Conservation (phyloP, 768 basidiomycete species). For the Trametes punicea region DNA sequence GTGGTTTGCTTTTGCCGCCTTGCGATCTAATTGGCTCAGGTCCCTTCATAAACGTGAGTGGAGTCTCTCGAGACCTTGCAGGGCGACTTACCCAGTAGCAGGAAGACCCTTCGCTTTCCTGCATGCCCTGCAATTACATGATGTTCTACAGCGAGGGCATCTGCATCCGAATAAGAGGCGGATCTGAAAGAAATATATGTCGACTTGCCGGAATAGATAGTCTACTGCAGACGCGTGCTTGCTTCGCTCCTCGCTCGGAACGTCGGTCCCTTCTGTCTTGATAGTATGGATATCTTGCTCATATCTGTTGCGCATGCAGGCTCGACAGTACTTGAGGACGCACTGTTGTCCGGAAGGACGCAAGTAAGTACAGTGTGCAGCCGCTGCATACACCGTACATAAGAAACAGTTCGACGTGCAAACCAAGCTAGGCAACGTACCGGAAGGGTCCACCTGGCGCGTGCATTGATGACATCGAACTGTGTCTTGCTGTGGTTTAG, state of each 20-base stretch:
- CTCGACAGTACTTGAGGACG: constrained; percentile 55
- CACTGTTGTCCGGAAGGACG: constrained; percentile 41
- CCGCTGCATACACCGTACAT: constrained; percentile 24
- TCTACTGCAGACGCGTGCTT: constrained; percentile 31
- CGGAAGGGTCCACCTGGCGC: constrained; percentile 50
- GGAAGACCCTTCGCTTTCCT: constrained; percentile 60
- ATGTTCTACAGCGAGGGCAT: constrained; percentile 64
- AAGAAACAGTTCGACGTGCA: neutral
- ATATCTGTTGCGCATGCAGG: constrained; percentile 69
- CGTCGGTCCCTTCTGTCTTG: constrained; percentile 22
- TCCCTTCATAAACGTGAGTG: constrained; percentile 30
- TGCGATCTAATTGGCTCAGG: constrained; percentile 36
- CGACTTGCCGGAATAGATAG: constrained; percentile 54
- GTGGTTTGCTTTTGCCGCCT: constrained; percentile 30
- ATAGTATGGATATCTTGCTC: constrained; percentile 46
- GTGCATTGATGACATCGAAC: constrained; percentile 73
- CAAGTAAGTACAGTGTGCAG: constrained; percentile 38
- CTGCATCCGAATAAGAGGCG: constrained; percentile 32
- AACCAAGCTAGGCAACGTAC: constrained; percentile 35
- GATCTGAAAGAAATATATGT: neutral
- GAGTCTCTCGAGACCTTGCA: neutral
- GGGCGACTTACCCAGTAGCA: constrained; percentile 50
- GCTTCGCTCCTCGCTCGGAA: constrained; percentile 20
- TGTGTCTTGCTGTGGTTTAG: constrained; percentile 35
- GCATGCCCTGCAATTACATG: constrained; percentile 67